Base-by-base conservation (phyloP, 768 basidiomycete genomes). In the Leccinum sublutescens region DNA sequence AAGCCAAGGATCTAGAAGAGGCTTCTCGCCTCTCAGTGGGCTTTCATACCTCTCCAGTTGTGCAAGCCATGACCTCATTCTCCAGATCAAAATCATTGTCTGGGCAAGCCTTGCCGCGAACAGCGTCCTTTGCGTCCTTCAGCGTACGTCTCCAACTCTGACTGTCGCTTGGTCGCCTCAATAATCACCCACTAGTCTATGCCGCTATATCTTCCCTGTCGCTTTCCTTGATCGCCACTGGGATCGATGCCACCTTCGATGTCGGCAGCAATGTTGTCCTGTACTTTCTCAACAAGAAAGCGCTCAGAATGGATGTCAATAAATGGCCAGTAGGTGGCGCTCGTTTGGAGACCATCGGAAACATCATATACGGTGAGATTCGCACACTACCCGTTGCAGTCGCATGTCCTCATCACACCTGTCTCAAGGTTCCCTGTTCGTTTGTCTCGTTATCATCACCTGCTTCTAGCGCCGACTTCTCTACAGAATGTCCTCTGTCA, bases 261-360 rank as follows among this genome's bases (percentile, higher is more conserved):
- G 80, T 91, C 62, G 88, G 88, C 48, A 91, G 90, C 69, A 94
- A 93, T 66, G 71, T 93, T 49, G 76, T 95, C 17, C 79, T 95
- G 2, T 89, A 85, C 64, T 86, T 83, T 80, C 77, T 95, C 2
- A 88, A 98, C 74, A 78, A 78, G 64, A 88, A 93, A 66, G 86
- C 92, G 1, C 74, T 67, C 11, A 79, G 66, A 36, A 80, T 95
- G 61, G 94, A 97, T 67, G 64, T 78, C 45, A 91, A 88, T 72
- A 90, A 90, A 64, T 98, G 93, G 95, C 94, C 95, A 29, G 89
- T 93, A 4, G 88, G 95, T 53, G 94, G 94, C 38, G 85, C 89
- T 21, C 82, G 93, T 50, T 80, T 97, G 49, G 91, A 95, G 71
- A 94, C 91, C 4, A 92, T 93, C 56, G 92, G 91, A 12, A 95